Evolutionary conservation across 2,329 filamentous ascomycete genomes (phyloP).

Genomic region (Plenodomus lindquistii): DNA sequence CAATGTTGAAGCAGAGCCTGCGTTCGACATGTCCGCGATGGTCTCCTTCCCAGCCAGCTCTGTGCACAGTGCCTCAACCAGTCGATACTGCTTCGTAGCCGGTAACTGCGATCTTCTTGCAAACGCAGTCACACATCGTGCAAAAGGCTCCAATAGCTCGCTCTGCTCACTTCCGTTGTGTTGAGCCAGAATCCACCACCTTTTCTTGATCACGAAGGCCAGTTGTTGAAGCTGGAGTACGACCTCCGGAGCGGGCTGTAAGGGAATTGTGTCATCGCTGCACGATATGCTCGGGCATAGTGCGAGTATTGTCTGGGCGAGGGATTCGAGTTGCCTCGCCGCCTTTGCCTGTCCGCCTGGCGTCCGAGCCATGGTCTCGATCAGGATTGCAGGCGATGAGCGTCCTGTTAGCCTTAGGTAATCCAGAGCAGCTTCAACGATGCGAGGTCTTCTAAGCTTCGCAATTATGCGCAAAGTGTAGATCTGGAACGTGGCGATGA

Average conservation of each 20-base stretch:
- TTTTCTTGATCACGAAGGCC: conserved; percentile 64
- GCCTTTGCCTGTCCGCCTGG: conserved; percentile 59
- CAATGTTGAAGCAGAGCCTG: conserved; percentile 3
- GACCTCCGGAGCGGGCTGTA: conserved; percentile 60
- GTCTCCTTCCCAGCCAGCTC: conserved; percentile 19
- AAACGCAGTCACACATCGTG: conserved; percentile 65
- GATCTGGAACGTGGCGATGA: conserved; percentile 67
- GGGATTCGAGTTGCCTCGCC: conserved; percentile 66
- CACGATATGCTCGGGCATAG: conserved; percentile 69
- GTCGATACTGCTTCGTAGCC: conserved; percentile 46
- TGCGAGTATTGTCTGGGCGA: conserved; percentile 68
- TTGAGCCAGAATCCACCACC: conserved; percentile 67
- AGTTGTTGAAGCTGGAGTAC: conserved; percentile 67
- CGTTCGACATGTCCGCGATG: background rate
- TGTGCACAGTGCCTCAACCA: conserved; percentile 35
- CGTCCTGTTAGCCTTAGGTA: conserved; percentile 58
- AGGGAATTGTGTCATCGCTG: conserved; percentile 64
- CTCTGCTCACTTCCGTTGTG: conserved; percentile 65
- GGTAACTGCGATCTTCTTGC: conserved; percentile 54
- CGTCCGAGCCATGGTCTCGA: conserved; percentile 54
- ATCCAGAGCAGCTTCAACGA: conserved; percentile 62
- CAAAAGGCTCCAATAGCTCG: conserved; percentile 68
- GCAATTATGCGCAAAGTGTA: conserved; percentile 68
- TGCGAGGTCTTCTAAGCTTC: conserved; percentile 61
- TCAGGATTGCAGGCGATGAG: conserved; percentile 63